Conservation (phyloP, 441 rosid genomes). For the Sinapis alba region DNA sequence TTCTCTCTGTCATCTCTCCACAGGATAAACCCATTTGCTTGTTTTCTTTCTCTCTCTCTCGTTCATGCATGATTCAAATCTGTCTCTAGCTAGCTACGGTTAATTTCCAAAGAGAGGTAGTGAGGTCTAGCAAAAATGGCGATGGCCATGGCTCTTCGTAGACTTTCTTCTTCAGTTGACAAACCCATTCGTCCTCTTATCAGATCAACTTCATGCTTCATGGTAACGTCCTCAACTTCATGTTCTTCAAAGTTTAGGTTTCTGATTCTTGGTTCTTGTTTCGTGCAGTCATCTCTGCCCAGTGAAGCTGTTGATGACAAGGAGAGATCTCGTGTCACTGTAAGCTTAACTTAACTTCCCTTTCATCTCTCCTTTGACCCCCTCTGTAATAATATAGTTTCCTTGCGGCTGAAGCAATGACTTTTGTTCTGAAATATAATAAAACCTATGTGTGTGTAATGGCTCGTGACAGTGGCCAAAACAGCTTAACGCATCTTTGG, state of each 20-base stretch:
- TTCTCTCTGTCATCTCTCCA: constrained; percentile 22
- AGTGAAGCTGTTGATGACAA: constrained; percentile 93
- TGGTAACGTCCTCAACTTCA: constrained; percentile 46
- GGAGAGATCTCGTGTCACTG: constrained; percentile 72
- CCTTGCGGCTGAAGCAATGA: constrained; percentile 30
- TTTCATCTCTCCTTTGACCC: not conserved
- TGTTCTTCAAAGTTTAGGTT: not conserved
- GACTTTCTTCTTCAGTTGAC: constrained; percentile 84
- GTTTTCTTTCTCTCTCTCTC: not conserved
- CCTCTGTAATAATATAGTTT: not conserved
- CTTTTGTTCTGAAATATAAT: not conserved
- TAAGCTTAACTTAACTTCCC: constrained; percentile 37
- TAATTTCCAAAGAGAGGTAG: constrained; percentile 12
- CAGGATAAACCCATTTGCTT: constrained; percentile 17
- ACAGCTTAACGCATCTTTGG: constrained; percentile 88
- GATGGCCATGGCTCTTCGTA: constrained; percentile 94
- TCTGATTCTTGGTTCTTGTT: constrained; percentile 12
- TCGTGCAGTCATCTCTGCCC: constrained; percentile 84
- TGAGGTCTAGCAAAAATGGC: constrained; percentile 54
- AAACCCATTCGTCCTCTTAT: constrained; percentile 84
- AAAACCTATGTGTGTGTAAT: not conserved
- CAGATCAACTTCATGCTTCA: constrained; percentile 64
- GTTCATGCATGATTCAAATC: constrained; percentile 19
- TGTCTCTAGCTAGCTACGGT: no score
- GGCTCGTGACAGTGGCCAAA: constrained; percentile 79